A percentile compares a stretch with the other conserved stretches of the same genome.
These are phyloP conservation scores for Ziziphus jujuba DNA, from an alignment of 306 rosid species.

Conservation along the genomic window DNA sequence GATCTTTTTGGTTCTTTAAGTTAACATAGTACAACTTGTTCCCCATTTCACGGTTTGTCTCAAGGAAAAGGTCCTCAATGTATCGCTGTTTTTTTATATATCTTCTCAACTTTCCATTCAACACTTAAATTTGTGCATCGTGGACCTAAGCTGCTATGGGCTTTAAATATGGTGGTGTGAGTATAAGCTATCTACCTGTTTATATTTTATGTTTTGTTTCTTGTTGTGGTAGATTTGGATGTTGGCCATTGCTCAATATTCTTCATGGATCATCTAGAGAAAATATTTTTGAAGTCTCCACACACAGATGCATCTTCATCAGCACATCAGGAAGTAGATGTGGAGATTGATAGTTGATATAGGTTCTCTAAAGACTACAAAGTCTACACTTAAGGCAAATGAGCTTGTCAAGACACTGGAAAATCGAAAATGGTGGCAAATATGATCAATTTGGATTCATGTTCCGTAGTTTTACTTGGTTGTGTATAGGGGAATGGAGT, in stretches of 20 bases:
- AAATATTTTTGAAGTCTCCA: slow-evolving; percentile 48
- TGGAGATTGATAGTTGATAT: slow-evolving; percentile 77
- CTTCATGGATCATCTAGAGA: slow-evolving; percentile 42
- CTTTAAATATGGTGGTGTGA: slow-evolving; percentile 72
- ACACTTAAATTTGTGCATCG: slow-evolving; percentile 59
- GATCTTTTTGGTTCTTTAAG: slow-evolving; percentile 4
- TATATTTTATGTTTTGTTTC: slow-evolving; percentile 15
- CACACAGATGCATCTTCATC: slow-evolving; percentile 41
- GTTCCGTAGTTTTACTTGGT: too few relatives aligned
- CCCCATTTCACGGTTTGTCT: slow-evolving; percentile 55
- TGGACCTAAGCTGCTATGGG: slow-evolving; percentile 84
- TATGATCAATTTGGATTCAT: slow-evolving; percentile 22
- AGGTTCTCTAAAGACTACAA: slow-evolving; percentile 49
- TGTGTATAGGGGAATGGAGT: too few relatives aligned
- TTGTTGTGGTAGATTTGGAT: slow-evolving; percentile 17
- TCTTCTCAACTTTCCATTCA: slow-evolving; percentile 66
- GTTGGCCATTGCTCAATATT: slow-evolving; percentile 8
- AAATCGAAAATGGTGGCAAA: slow-evolving; percentile 95
- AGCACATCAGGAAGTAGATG: slow-evolving; percentile 42
- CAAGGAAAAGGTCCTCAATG: slow-evolving; percentile 64
- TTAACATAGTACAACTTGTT: slow-evolving; percentile 34
- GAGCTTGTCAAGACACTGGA: slow-evolving; percentile 93
- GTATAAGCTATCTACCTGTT: slow-evolving; percentile 38
- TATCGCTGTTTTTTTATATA: slow-evolving; percentile 61
- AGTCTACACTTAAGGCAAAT: slow-evolving; percentile 47